Evolutionary conservation across 2,329 filamentous ascomycete genomes (phyloP).

Genomic region (Trichoderma semiorbis): DNA sequence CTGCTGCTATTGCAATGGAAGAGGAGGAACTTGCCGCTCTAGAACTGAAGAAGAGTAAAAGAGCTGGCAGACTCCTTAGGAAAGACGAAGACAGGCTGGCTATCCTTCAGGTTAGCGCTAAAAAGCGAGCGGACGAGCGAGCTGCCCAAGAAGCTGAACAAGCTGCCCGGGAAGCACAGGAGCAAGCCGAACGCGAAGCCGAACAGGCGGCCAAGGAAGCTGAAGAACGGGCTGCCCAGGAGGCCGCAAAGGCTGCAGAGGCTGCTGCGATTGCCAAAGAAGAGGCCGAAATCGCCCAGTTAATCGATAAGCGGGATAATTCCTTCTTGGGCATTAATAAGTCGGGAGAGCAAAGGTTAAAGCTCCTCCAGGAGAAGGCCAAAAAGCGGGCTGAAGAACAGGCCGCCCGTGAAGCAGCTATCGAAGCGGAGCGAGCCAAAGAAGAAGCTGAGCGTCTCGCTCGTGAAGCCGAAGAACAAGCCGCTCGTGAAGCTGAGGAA

Average conservation of each 20-base stretch:
- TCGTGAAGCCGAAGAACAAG: conserved; percentile 21
- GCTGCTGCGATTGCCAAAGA: conserved; percentile 24
- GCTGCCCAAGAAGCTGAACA: conserved; percentile 24
- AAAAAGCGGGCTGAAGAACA: conserved; percentile 13
- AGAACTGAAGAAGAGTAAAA: conserved; percentile 28
- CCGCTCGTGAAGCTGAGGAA: conserved; percentile 29
- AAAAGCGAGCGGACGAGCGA: conserved; percentile 24
- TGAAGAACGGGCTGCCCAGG: conserved; percentile 23
- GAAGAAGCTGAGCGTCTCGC: conserved; percentile 23
- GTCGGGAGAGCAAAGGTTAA: background rate
- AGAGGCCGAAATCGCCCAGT: conserved; percentile 38
- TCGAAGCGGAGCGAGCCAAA: conserved; percentile 16
- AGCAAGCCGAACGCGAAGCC: conserved; percentile 7
- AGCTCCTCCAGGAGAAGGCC: background rate
- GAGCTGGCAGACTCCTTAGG: background rate
- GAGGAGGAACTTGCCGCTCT: conserved; percentile 40
- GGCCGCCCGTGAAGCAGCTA: conserved; percentile 25
- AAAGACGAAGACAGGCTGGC: conserved; percentile 11
- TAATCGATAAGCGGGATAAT: conserved; percentile 46
- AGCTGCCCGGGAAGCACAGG: conserved; percentile 17
- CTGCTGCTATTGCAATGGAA: conserved; percentile 30
- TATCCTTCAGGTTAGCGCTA: conserved; percentile 22
- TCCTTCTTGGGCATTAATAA: conserved; percentile 29
- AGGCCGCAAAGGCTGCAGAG: conserved; percentile 19
- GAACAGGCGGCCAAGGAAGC: conserved; percentile 23